Evolutionary conservation across 2,329 filamentous ascomycete genomes (phyloP), one percentile per base, ranked within the genome.

Genomic region (Fusarium algeriense): DNA sequence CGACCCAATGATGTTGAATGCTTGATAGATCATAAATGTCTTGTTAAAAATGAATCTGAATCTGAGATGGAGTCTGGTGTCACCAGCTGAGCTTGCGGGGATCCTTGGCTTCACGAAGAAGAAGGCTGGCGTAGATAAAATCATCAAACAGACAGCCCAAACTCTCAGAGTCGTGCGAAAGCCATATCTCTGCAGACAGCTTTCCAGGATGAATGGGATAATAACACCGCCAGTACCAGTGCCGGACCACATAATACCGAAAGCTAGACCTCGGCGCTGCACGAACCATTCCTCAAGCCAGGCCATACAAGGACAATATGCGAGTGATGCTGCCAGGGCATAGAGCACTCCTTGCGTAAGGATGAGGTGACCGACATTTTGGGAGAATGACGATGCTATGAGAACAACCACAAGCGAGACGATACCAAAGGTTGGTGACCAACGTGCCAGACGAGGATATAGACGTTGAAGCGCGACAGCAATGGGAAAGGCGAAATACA

Each of bases 241-340:
- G 15, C 85, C 83, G 12, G 84, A 85, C 85, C 87, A 90, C 84
- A 91, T 88, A 60, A 89, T 84, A 19, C 90, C 90, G 71, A 88
- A 89, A 6, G 88, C 88, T 40, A 90, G 78, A 5, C 88, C 88
- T 60, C 88, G 88, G 54, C 85, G 83, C 53, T 80, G 81, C 41
- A 87, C 82, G 77, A 90, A 91, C 87, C 88, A 91, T 76, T 90
- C 86, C 70, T 90, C 86, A 69, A 90, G 81, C 78, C 88, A 89
- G 55, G 85, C 73, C 53, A 89, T 84, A 70, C 85, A 86, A 1
- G 88, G 87, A 40, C 83, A 85, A 75, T 88, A 89, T n/a, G 85
- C 80, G 56, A 89, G 80, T 20, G 83, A 81, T n/a, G 87, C 87
- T 38, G 88, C 88, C 15, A 90, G 70, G 38, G 84, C 88, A 74